Conservation (phyloP, 306 rosid genomes). For the Vigna trinervia region DNA sequence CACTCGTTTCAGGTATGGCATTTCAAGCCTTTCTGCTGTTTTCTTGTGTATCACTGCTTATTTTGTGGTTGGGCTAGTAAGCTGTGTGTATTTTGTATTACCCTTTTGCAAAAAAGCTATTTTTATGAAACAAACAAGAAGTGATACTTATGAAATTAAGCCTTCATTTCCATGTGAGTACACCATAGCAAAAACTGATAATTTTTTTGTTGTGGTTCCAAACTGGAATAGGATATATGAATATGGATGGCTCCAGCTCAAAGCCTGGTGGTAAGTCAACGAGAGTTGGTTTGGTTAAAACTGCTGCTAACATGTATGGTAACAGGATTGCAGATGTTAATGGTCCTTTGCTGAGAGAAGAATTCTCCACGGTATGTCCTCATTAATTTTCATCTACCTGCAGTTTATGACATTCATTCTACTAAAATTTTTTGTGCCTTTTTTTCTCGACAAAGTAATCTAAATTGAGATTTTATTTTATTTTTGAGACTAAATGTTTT, state of each 20-base stretch:
- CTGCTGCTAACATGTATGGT: neutral
- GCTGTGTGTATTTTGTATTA: too few relatives aligned
- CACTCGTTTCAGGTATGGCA: neutral
- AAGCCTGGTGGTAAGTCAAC: neutral
- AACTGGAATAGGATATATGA: neutral
- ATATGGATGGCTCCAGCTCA: neutral
- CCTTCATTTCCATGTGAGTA: too few relatives aligned
- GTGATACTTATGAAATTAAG: neutral
- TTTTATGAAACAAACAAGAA: neutral
- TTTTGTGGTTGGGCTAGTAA: too few relatives aligned
- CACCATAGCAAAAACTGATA: neutral
- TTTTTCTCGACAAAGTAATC: too few relatives aligned
- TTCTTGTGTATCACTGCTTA: neutral
- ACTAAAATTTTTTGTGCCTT: neutral
- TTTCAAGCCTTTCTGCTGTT: neutral
- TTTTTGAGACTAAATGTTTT: neutral
- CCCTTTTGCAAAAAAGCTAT: too few relatives aligned
- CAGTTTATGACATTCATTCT: neutral
- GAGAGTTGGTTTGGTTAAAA: conserved; percentile 8
- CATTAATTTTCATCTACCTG: neutral
- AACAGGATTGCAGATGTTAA: conserved; percentile 6
- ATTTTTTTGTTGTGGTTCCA: neutral
- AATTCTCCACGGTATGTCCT: neutral
- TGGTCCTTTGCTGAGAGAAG: neutral
- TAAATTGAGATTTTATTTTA: too few relatives aligned